Conservation (phyloP, 1,139 yeast genomes). For the Kodamaea ohmeri region DNA sequence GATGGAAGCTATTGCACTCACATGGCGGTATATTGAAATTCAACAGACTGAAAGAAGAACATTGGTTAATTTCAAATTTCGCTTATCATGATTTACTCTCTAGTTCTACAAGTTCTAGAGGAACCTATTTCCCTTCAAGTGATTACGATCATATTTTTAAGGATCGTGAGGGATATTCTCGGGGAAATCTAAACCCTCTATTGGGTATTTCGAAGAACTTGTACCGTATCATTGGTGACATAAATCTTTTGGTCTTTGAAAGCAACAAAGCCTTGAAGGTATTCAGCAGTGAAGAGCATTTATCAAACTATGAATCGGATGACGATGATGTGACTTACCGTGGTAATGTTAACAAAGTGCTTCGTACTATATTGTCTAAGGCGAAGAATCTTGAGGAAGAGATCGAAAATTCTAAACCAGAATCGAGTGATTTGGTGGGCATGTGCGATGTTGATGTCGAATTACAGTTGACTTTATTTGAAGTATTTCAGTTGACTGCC, state of each 20-base stretch:
- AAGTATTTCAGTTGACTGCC: constrained; percentile 68
- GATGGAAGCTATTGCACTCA: constrained; percentile 52
- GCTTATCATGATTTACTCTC: constrained; percentile 80
- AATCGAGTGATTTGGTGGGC: constrained; percentile 44
- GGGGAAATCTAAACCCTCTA: constrained; percentile 58
- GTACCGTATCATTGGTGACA: constrained; percentile 64
- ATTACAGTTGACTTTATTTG: constrained; percentile 68
- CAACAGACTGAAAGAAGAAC: constrained; percentile 54
- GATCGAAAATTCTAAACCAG: constrained; percentile 55
- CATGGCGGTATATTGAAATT: constrained; percentile 61
- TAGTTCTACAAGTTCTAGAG: constrained; percentile 53
- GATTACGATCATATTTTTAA: constrained; percentile 57
- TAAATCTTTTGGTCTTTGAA: constrained; percentile 58
- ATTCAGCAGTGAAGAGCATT: not conserved
- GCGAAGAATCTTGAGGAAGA: constrained; percentile 48
- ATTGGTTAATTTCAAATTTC: constrained; percentile 77
- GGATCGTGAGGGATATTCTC: constrained; percentile 30
- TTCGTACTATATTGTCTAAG: constrained; percentile 28
- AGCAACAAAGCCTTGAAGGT: constrained; percentile 31
- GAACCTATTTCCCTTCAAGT: constrained; percentile 53
- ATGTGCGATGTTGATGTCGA: constrained; percentile 57
- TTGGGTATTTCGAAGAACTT: constrained; percentile 71
- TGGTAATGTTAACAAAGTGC: constrained; percentile 22
- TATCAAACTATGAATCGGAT: constrained; percentile 10
- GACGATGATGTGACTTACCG: constrained; percentile 24